Evolutionary conservation across 495 filamentous ascomycete species (phyloP).

Genomic region (Penicillium desertorum): DNA sequence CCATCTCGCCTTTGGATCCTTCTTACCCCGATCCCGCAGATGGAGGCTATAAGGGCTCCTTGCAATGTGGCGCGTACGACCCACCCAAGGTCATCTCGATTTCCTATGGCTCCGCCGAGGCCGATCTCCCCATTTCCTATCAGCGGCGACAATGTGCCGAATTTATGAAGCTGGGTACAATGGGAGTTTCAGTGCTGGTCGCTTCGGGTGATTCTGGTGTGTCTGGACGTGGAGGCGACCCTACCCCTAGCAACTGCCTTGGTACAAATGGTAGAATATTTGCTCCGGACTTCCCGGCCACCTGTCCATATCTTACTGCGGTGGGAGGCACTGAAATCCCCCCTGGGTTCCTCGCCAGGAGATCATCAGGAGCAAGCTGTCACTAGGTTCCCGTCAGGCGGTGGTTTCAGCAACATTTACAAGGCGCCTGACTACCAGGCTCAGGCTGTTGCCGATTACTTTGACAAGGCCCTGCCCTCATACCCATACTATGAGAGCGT

Average conservation of each 20-base stretch:
- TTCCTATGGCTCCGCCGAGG: slow-evolving; percentile 57
- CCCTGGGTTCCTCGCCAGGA: slow-evolving; percentile 31
- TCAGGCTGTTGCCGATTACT: slow-evolving; percentile 50
- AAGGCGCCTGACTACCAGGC: slow-evolving; percentile 57
- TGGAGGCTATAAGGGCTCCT: slow-evolving; percentile 55
- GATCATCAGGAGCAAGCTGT: slow-evolving; percentile 44
- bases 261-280: slow-evolving; percentile 46
- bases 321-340: slow-evolving; percentile 51
- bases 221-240: slow-evolving; percentile 41
- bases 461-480: slow-evolving; percentile 45
- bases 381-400: slow-evolving; percentile 54
- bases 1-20: slow-evolving; percentile 43
- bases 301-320: slow-evolving; percentile 53
- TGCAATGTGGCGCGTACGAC: slow-evolving; percentile 61
- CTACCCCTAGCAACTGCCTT: slow-evolving; percentile 38
- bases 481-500: slow-evolving; percentile 44
- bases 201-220: slow-evolving; percentile 63
- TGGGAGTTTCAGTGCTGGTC: slow-evolving; percentile 60
- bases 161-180: slow-evolving; percentile 65
- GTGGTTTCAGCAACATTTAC: slow-evolving; percentile 72
- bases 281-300: slow-evolving; percentile 49
- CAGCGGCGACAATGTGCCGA: slow-evolving; percentile 57
- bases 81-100: slow-evolving; percentile 61
- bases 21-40: slow-evolving; percentile 54
- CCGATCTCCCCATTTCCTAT: slow-evolving; percentile 51